Base-by-base conservation (phyloP, 441 rosid species). In the Erodium chrysanthum region DNA sequence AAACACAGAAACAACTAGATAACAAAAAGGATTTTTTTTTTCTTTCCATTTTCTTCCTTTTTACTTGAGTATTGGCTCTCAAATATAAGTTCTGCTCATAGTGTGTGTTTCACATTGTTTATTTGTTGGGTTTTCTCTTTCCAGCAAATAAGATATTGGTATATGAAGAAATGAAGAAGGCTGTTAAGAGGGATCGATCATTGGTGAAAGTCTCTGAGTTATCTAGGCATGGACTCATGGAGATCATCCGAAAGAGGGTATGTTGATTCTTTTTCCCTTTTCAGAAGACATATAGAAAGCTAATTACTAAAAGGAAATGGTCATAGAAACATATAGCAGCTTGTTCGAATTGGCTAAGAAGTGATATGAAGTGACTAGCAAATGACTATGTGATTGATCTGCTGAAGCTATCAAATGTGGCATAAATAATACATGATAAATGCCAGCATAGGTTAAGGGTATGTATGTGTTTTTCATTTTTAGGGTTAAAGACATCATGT, bases 201-300 rank as follows among this genome's bases (percentile, higher is more conserved):
- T 74, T 74, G 63, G 96, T 90, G 81, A 93, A 85, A 75, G 95
- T 93, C 68, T 89, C 91, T 71, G 98, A 93, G 80, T 77, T 93
- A 71, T 93, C 98, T 58, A 91, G 83, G 79, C 85, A 90, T 50
- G 98, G 98, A 67, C 95, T 93, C 17, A 93, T 93, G 98, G 98
- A 93, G 78, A 93, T 93, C 65, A 93, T 95, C 68, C 85, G 98
- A 80, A 88, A 90, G 83, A 87, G 98, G 89, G 97, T 93, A 85
- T 65, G 77, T 21, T 37, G 18, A 46, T 35, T 67, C 44, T 70
- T 35, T 50, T 63, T 46, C 40, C 65, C 59, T 64, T 54, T 18
- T 20, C 60, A 14, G 15, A 9, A 14, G 15, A 44, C 50, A 44
- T 3, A 2, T 44, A 14, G 15, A 44, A 14, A 44, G 50, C 50